Evolutionary conservation across 2,329 filamentous ascomycete species (phyloP).

Genomic region (Botryotinia narcissicola): DNA sequence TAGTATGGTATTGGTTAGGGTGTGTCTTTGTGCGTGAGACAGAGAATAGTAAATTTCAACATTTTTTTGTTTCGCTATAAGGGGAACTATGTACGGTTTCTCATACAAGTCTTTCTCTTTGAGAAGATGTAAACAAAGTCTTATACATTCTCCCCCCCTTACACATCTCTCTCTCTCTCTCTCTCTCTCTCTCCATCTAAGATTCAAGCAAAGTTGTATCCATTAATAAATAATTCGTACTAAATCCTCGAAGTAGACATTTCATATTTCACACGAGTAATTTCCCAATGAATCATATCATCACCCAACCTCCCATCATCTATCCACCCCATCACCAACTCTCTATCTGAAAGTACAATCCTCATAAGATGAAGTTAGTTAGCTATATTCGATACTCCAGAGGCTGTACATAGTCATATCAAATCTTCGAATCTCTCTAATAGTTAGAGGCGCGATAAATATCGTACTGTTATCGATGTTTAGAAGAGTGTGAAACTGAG

Average conservation of each 20-base stretch:
- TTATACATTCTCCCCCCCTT: background rate
- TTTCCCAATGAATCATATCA: no score
- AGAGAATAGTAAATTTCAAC: no score
- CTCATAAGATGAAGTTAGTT: background rate
- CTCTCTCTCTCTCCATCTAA: background rate
- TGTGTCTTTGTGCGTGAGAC: no score
- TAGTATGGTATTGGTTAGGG: no score
- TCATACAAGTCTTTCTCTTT: background rate
- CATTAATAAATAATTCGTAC: background rate
- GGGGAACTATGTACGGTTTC: no score
- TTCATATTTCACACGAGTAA: no score
- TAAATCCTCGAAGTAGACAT: no score
- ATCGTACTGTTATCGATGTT: background rate
- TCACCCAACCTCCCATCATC: background rate
- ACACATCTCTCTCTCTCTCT: background rate
- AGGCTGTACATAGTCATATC: background rate
- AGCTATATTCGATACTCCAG: no score
- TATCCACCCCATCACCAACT: background rate
- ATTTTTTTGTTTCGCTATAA: no score
- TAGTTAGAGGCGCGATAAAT: background rate
- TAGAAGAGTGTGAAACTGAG: no score
- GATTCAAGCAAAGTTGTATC: background rate
- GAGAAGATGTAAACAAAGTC: background rate
- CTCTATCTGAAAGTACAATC: background rate
- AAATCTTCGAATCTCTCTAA: background rate